Base-by-base conservation (phyloP, 352 stramenopile genomes). In the Stramenopiles sp. region DNA sequence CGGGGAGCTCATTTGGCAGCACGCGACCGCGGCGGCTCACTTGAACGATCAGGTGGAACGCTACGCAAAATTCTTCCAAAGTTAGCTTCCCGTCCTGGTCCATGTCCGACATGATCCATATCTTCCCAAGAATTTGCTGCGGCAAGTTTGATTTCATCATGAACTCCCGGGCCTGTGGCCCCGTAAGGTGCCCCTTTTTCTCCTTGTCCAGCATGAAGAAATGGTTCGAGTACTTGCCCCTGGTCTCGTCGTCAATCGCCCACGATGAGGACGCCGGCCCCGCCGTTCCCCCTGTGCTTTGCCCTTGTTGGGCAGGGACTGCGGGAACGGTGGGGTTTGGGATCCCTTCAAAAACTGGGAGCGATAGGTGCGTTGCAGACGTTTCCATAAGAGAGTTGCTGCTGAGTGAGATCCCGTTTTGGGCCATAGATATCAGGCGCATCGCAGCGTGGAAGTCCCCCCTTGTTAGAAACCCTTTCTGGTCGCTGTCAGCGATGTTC, bases 351-450 rank as follows among this genome's bases (percentile, higher is more conserved):
- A 63, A 63, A 12, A 18, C 12, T 63, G 43, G 43, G 12, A 63
- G 43, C 25, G 43, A 25, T 25, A 63, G 25, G 25, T 25, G 12
- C 25, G 12, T 12, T 18, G 43, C 12, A 18, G 12, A 25, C 12
- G 12, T 63, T 63, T 63, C 12, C 12, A 63, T 12, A 63, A 63
- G 12, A 25, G 25, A 25, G 12, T 63, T 12, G 12, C 12, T 12
- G 12, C 12, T 63, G 12, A 63, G 43, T 63, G 43, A 25, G 12
- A 18, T 63, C 12, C 79, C 79, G 37, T 80, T 77, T 49, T 82
- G 79, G 12, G 77, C 78, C 3, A 82, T 32, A 31, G 77, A 74
- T 32, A 82, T 78, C 68, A 82, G 77, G 48, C 77, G 77, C 32
- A 82, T 74, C 76, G 79, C 79, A 36, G 75, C 76, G 34, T 37